Evolutionary conservation across 108 stramenopile genomes (phyloP).

Genomic region (Skeletonema potamos): DNA sequence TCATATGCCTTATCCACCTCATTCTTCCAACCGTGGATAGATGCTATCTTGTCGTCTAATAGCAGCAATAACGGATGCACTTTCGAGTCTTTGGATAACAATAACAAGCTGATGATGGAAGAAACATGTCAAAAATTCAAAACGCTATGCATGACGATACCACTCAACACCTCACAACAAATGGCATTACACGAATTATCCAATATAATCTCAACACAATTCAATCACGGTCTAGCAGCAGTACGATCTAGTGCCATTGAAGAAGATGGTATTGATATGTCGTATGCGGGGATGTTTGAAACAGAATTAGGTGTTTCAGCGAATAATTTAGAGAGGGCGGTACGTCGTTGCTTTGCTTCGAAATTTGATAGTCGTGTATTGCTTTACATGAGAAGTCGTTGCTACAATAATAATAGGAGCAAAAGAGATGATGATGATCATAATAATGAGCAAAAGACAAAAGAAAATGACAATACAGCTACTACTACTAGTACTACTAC

Average conservation of each 20-base stretch:
- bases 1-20: slow-evolving; percentile 17
- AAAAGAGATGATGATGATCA: background rate
- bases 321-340: slow-evolving; percentile 8
- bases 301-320: slow-evolving; percentile 19
- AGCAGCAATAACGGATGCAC: slow-evolving; percentile 5
- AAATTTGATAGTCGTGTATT: slow-evolving; percentile 27
- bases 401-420: background rate
- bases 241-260: slow-evolving; percentile 31
- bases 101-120: background rate
- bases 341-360: slow-evolving; percentile 15
- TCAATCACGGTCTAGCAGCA: slow-evolving; percentile 13
- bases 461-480: no score
- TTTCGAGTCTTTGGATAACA: no score
- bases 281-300: slow-evolving; percentile 26
- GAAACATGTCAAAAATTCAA: slow-evolving; percentile 11
- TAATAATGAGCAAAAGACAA: background rate
- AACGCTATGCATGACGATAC: background rate
- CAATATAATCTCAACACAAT: slow-evolving; percentile 1
- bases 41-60: background rate
- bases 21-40: slow-evolving; percentile 24
- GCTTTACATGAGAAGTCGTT: background rate
- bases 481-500: no score
- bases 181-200: background rate
- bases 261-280: slow-evolving; percentile 19
- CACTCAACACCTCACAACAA: slow-evolving; percentile 7